phyloP scores from a whole-genome alignment of 495 filamentous ascomycete genomes.

The Aspergillus indologenus region DNA sequence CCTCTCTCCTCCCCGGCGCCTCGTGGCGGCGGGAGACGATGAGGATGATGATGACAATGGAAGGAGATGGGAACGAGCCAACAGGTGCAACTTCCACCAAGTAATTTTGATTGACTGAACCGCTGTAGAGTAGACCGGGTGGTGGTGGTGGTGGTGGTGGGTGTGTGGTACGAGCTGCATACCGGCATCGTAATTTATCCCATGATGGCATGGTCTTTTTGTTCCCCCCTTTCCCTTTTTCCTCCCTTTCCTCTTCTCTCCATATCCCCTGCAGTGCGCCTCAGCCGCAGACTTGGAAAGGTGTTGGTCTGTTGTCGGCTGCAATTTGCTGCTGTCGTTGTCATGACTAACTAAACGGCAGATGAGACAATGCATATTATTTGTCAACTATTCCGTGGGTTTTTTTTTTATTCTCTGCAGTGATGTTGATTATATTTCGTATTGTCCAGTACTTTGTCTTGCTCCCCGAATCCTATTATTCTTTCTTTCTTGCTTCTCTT shows the following conservation, averaged over 20 bases:
- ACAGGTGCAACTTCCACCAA: too few relatives aligned
- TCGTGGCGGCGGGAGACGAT: conserved; percentile 1
- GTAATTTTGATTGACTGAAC: not conserved
- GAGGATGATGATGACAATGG: not conserved
- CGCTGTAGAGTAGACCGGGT: not conserved
- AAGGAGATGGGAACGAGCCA: not conserved
- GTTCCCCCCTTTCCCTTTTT: not conserved
- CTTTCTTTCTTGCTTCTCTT: not conserved
- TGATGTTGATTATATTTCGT: not conserved
- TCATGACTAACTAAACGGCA: not conserved
- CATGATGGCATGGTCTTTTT: not conserved
- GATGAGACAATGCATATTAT: too few relatives aligned
- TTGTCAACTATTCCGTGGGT: not conserved
- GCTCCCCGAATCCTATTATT: not conserved
- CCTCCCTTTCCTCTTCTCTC: not conserved
- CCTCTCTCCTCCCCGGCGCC: not conserved
- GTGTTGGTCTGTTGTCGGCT: not conserved
- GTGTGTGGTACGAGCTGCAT: not conserved
- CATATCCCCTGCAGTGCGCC: not conserved
- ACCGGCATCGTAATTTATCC: not conserved
- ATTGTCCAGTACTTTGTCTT: not conserved
- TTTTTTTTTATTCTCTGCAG: not conserved
- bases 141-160: not conserved
- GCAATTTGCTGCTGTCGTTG: not conserved
- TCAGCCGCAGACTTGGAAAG: conserved; percentile 5